phyloP scores from a whole-genome alignment of 2,329 filamentous ascomycete species.

The Fusarium sp. region DNA sequence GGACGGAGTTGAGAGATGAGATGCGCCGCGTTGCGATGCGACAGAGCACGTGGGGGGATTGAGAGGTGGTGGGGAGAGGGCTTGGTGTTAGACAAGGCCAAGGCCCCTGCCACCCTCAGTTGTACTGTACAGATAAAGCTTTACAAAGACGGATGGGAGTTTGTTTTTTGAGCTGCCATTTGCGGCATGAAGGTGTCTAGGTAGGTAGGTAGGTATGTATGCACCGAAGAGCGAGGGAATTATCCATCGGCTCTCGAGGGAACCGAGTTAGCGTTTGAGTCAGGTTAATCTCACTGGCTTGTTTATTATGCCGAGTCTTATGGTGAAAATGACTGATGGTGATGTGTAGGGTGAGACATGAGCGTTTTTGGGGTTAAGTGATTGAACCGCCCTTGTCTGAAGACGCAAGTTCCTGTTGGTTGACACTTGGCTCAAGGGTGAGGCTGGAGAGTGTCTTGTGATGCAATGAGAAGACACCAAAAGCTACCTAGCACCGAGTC shows the following conservation, averaged over 20 bases:
- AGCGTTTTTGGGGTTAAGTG: neutral
- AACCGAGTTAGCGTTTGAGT: conserved; percentile 3
- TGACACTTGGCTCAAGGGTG: neutral
- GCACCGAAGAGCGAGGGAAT: neutral
- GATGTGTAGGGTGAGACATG: conserved; percentile 5
- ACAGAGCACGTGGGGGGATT: conserved; percentile 23
- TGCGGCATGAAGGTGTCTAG: conserved; percentile 6
- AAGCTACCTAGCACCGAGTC: neutral
- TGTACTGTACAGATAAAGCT: conserved; percentile 33
- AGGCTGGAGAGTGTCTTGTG: conserved; percentile 1
- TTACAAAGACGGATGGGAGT: conserved; percentile 16
- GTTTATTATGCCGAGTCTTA: neutral
- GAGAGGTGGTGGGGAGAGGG: conserved; percentile 22
- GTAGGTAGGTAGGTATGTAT: neutral
- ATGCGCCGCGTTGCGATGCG: neutral
- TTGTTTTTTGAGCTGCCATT: neutral
- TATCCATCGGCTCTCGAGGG: conserved; percentile 4
- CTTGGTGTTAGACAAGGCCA: conserved; percentile 18
- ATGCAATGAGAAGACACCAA: neutral
- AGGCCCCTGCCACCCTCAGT: conserved; percentile 12
- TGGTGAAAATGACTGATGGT: neutral
- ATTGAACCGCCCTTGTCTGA: neutral
- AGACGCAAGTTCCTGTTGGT: neutral
- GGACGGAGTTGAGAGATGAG: neutral
- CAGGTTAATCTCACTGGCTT: neutral